phyloP scores from a whole-genome alignment of 192 early-diverging fungal species.

The Phlyctochytrium planicorne region DNA sequence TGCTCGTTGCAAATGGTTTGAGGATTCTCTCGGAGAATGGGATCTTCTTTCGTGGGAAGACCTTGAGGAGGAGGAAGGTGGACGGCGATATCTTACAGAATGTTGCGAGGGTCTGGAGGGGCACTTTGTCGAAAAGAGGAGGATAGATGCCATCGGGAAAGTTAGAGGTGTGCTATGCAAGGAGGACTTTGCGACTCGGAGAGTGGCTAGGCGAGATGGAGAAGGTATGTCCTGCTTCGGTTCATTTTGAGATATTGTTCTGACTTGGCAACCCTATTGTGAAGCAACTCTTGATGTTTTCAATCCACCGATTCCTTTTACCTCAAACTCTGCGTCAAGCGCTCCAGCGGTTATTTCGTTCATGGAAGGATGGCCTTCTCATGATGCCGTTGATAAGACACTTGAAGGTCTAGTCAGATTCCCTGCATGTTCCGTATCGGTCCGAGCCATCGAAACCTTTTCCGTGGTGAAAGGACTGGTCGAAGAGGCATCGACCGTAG shows the following conservation, averaged over 20 bases:
- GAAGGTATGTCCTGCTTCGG: no score
- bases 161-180: background rate
- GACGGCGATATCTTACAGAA: background rate
- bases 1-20: background rate
- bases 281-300: no score
- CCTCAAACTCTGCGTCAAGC: no score
- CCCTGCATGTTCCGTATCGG: background rate
- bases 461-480: background rate
- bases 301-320: no score
- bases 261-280: no score
- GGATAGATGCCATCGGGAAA: background rate
- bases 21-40: background rate
- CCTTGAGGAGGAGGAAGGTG: background rate
- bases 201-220: background rate
- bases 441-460: background rate
- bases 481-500: no score
- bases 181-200: background rate
- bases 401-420: background rate
- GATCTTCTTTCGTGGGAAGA: background rate
- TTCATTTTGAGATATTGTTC: no score
- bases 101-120: background rate
- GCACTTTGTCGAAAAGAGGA: background rate
- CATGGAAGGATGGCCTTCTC: background rate
- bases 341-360: no score
- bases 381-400: background rate